Conservation (phyloP, 2,329 filamentous ascomycete species). For the Lachnellula arida region DNA sequence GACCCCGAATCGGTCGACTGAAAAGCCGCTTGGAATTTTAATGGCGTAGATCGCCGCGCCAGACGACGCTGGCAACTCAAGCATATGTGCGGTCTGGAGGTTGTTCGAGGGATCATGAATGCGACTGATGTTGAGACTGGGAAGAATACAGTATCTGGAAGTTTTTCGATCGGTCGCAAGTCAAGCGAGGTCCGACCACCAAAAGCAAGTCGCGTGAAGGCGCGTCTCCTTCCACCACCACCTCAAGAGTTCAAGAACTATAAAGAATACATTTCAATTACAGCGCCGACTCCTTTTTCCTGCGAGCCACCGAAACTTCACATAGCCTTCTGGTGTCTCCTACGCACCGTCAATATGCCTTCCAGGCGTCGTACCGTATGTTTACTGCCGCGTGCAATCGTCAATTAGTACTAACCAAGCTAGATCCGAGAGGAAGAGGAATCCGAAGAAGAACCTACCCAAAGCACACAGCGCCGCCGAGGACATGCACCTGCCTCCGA, state of each 20-base stretch:
- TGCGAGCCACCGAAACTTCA: too few species aligned
- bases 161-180: conserved; percentile 10
- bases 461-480: conserved; percentile 22
- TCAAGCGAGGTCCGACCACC: background rate
- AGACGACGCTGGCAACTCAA: conserved; percentile 30
- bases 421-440: conserved; percentile 25
- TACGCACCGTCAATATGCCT: conserved; percentile 19
- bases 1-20: conserved; percentile 11
- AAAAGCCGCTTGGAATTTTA: conserved; percentile 7
- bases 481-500: conserved; percentile 16
- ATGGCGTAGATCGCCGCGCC: conserved; percentile 10
- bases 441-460: conserved; percentile 22
- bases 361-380: conserved; percentile 24
- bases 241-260: background rate
- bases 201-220: conserved; percentile 8
- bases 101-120: conserved; percentile 31
- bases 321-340: background rate
- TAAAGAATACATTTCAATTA: background rate
- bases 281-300: too few species aligned
- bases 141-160: background rate
- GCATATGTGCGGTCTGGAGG: conserved; percentile 27
- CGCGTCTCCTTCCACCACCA: conserved; percentile 17
- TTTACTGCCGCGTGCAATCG: background rate
- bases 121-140: conserved; percentile 17
- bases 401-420: conserved; percentile 6